Conservation (phyloP, 1,284 basidiomycete species). For the Marasmius sp. region DNA sequence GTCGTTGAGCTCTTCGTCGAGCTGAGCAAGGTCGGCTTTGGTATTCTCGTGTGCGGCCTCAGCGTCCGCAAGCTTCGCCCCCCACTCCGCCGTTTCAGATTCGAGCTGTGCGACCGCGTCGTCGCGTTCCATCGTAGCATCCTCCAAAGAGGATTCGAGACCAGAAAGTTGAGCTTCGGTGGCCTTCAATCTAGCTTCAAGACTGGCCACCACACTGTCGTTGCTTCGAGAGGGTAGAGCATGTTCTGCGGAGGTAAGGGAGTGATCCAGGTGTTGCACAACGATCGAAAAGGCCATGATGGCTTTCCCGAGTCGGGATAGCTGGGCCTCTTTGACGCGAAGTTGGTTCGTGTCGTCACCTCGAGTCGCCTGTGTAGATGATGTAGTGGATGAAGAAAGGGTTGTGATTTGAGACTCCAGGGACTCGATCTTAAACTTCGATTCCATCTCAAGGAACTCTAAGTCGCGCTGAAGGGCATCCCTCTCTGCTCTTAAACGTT, state of each 20-base stretch:
- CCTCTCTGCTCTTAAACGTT: constrained; percentile 68
- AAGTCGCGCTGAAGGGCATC: constrained; percentile 67
- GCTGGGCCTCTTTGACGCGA: constrained; percentile 17
- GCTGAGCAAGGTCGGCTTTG: constrained; percentile 35
- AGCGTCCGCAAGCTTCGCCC: constrained; percentile 28
- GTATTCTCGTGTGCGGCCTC: constrained; percentile 37
- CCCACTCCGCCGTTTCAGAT: constrained; percentile 27
- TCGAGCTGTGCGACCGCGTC: constrained; percentile 31
- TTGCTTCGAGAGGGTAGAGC: constrained; percentile 9
- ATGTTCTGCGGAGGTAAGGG: neutral
- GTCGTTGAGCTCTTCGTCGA: constrained; percentile 38
- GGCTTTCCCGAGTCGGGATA: constrained; percentile 30
- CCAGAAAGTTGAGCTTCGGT: constrained; percentile 31
- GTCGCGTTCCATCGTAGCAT: constrained; percentile 32
- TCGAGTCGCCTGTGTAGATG: neutral
- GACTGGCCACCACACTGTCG: constrained; percentile 16
- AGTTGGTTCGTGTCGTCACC: neutral
- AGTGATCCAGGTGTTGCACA: constrained; percentile 34
- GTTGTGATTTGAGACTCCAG: constrained; percentile 47
- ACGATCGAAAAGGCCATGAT: constrained; percentile 33
- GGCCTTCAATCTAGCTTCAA: constrained; percentile 22
- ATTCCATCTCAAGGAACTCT: constrained; percentile 72
- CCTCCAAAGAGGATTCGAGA: constrained; percentile 35
- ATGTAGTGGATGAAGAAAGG: neutral
- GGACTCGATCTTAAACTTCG: constrained; percentile 63